These are phyloP conservation scores for Trichosporon faecale DNA, from an alignment of 1,284 basidiomycete genomes.

Conservation along the genomic window DNA sequence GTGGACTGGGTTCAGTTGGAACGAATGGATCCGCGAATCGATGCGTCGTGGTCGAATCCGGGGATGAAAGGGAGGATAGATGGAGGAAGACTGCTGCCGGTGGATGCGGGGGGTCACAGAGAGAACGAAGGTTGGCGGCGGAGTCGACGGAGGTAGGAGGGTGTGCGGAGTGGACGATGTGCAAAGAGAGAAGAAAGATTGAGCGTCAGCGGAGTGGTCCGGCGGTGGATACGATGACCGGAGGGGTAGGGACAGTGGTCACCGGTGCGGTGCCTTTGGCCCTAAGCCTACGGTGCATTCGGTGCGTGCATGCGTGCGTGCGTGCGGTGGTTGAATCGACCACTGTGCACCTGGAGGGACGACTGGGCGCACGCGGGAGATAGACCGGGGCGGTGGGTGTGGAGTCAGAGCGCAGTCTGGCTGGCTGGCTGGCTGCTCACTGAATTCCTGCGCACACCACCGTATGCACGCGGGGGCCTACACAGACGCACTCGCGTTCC, in stretches of 20 bases:
- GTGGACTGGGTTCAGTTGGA: neutral
- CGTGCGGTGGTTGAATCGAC: neutral
- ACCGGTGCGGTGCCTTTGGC: neutral
- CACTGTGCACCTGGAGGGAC: too few relatives aligned
- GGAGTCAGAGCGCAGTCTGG: neutral
- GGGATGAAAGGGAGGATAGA: neutral
- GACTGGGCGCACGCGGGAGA: neutral
- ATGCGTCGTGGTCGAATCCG: neutral
- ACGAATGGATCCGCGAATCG: neutral
- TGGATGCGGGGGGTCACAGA: neutral
- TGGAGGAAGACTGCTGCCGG: neutral
- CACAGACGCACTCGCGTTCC: neutral
- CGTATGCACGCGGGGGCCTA: neutral
- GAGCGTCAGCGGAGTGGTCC: neutral
- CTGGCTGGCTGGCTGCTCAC: neutral
- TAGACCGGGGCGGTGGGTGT: slow-evolving; percentile 7
- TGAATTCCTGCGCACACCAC: neutral
- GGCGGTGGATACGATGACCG: neutral
- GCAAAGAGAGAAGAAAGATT: slow-evolving; percentile 2
- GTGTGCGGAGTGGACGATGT: neutral
- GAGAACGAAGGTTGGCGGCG: neutral
- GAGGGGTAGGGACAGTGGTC: neutral
- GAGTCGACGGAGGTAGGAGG: neutral
- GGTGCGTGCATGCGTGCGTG: neutral
- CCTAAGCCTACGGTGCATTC: neutral